A percentile compares a stretch with the other conserved stretches of the same genome.
Evolutionary conservation across 345 rosid genomes (phyloP).

Genomic region (Pugionium dolabratum): DNA sequence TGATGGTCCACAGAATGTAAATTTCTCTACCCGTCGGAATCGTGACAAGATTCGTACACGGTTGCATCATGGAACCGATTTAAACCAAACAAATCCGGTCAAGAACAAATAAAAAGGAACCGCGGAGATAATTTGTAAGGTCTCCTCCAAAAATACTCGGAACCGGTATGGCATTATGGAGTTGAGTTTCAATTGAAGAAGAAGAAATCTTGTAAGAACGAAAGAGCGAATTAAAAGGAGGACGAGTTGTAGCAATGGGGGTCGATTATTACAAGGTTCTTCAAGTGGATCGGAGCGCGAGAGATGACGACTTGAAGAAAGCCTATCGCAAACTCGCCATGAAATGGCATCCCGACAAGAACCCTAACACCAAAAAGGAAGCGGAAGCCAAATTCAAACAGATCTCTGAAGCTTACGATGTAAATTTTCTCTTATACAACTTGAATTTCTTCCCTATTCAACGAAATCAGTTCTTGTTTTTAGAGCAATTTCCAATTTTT

Average conservation of each 20-base stretch:
- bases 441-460: neutral
- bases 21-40: neutral
- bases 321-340: conserved; percentile 78
- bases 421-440: conserved; percentile 33
- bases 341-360: conserved; percentile 17
- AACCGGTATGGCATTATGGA: conserved; percentile 27
- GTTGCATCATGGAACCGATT: neutral
- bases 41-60: too few relatives aligned
- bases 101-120: neutral
- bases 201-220: conserved; percentile 25
- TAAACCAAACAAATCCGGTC: conserved; percentile 6
- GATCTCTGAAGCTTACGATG: conserved; percentile 96
- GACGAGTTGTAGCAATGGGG: conserved; percentile 50
- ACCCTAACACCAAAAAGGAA: conserved; percentile 78
- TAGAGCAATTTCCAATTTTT: neutral
- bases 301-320: conserved; percentile 84
- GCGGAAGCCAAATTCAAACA: conserved; percentile 91
- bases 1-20: neutral
- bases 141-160: neutral
- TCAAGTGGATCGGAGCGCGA: conserved; percentile 71
- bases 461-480: neutral
- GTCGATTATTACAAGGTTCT: conserved; percentile 76
- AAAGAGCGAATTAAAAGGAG: conserved; percentile 11
- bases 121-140: neutral
- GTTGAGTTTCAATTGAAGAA: conserved; percentile 16